Evolutionary conservation across 2,329 filamentous ascomycete genomes (phyloP), one percentile per base, ranked within the genome.

Genomic region (Capronia epimyces): DNA sequence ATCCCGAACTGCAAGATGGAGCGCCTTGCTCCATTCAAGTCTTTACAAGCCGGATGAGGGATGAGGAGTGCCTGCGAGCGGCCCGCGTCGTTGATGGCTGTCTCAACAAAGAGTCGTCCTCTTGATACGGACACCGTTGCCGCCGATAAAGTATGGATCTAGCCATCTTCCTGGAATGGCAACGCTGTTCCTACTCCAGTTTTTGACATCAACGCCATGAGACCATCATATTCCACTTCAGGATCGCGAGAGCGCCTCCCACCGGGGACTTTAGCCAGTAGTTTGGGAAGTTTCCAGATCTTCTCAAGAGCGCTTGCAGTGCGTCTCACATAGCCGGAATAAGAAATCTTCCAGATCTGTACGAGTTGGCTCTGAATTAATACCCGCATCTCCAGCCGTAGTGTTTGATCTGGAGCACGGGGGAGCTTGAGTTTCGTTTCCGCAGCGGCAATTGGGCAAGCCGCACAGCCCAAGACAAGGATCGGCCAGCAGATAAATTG

Each of bases 51-150:
- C 57, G 55, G 3, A 60, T 66, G 54, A 59, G 60, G 15, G 64
- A 65, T 45, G 64, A 66, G 37, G 63, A 65, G 43, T 65, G 63
- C 40, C 40, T 66, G 27, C 50, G 57, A 15, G 60, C 62, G 47
- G 56, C 63, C 6, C 61, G 59, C 34, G 49, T 60, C 6, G 59
- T 66, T n/a, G 63, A 65, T 21, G 44, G 49, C 27, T 60, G 59
- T 34, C 46, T 66, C 20, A 64, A 57, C 20, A 32, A 22, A 42
- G 40, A 20, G 25, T 21, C 4, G 42, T 27, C 46, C 22, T 29
- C n/a, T n/a, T n/a, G n/a, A 13, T 8, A 13, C 27, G 13, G 8
- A 18, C 31, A 37, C 34, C 15, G 15, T 7, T 8, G 5, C 20
- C 34, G 7, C 7, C 15, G 18, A 20, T 37, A 37, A 12, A 9